These are phyloP conservation scores for Dalbergia oliveri DNA, from an alignment of 306 rosid species.

Conservation along the genomic window DNA sequence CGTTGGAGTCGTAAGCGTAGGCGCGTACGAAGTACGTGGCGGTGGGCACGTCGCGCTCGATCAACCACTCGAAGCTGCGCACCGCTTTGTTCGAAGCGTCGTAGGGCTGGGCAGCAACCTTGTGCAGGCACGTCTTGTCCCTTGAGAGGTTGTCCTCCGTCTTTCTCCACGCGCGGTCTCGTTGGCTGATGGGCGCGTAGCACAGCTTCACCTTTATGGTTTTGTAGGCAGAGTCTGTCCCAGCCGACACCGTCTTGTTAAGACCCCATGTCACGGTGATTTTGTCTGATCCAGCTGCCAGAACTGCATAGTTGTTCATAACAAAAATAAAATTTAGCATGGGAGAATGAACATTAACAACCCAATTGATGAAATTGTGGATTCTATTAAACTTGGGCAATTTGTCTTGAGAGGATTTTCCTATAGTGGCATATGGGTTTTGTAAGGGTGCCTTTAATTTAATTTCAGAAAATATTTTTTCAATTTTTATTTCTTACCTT, in stretches of 20 bases:
- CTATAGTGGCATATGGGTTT: background rate
- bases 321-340: background rate
- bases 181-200: constrained; percentile 86
- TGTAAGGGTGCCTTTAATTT: too few species aligned
- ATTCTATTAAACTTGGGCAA: background rate
- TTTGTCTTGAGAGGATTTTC: background rate
- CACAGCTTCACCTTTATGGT: constrained; percentile 73
- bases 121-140: constrained; percentile 85
- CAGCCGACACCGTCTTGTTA: constrained; percentile 59
- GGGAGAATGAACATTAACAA: background rate
- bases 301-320: constrained; percentile 61
- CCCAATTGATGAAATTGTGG: background rate
- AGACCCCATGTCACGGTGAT: constrained; percentile 72
- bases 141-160: constrained; percentile 65
- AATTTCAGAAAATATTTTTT: too few species aligned
- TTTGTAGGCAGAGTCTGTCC: constrained; percentile 71
- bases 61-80: constrained; percentile 58
- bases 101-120: constrained; percentile 62
- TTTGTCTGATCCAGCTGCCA: constrained; percentile 68
- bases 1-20: constrained; percentile 65
- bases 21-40: constrained; percentile 90
- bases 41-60: constrained; percentile 64
- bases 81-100: constrained; percentile 58
- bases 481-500: constrained; percentile 59
- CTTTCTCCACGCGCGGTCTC: constrained; percentile 90